These are phyloP conservation scores for Cryphonectria naterciae DNA, from an alignment of 2,329 filamentous ascomycete species.

Conservation along the genomic window DNA sequence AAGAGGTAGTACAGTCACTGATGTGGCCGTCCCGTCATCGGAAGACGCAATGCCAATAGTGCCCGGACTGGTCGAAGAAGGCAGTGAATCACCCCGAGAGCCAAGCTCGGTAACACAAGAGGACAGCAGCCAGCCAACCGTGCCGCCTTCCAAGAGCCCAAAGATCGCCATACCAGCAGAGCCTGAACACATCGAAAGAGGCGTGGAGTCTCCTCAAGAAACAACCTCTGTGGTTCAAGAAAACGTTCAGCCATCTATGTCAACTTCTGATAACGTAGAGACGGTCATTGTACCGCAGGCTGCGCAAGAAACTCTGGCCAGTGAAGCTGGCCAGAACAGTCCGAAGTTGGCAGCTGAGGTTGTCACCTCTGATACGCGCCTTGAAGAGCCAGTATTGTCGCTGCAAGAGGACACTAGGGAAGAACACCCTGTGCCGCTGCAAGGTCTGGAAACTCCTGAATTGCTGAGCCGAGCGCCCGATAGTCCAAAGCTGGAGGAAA, in stretches of 20 bases:
- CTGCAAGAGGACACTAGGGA: not conserved
- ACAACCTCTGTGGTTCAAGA: not conserved
- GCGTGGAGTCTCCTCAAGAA: slow-evolving; percentile 1
- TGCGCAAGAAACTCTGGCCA: not conserved
- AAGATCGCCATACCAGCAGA: slow-evolving; percentile 1
- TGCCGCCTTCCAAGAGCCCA: not conserved
- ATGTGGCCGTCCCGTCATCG: slow-evolving; percentile 4
- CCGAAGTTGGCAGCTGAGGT: not conserved
- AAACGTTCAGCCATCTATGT: not conserved
- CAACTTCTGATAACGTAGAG: not conserved
- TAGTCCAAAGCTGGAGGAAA: not conserved
- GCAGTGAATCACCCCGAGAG: slow-evolving; percentile 1
- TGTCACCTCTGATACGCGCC: not conserved
- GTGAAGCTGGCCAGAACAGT: not conserved
- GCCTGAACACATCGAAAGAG: not conserved
- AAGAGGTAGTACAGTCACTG: slow-evolving; percentile 20
- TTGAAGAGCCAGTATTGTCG: not conserved
- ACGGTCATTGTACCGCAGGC: not conserved
- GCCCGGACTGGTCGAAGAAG: not conserved
- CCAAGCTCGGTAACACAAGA: not conserved
- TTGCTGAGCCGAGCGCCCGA: not conserved
- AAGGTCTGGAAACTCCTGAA: not conserved
- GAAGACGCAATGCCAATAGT: slow-evolving; percentile 1
- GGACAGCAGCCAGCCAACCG: not conserved
- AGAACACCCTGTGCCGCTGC: not conserved